Conservation (phyloP, 1,139 yeast species). For the Saccharomyces hybrid region DNA sequence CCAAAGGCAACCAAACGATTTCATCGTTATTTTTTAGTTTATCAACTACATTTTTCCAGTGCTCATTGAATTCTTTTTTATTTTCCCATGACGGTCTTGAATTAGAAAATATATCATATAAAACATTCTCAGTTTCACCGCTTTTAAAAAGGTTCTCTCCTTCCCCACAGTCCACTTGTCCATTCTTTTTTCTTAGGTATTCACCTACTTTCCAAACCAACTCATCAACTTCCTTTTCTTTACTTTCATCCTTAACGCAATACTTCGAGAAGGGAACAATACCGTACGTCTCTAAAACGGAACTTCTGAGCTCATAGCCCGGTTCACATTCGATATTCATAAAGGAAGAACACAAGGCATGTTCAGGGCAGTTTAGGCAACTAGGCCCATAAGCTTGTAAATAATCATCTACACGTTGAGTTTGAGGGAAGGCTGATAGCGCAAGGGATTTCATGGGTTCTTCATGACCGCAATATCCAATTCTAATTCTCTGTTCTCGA, state of each 20-base stretch:
- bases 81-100: conserved; percentile 45
- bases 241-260: conserved; percentile 69
- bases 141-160: conserved; percentile 36
- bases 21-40: conserved; percentile 61
- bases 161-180: conserved; percentile 51
- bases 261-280: conserved; percentile 45
- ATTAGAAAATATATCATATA: conserved; percentile 47
- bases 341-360: conserved; percentile 58
- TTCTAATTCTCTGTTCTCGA: conserved; percentile 45
- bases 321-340: conserved; percentile 54
- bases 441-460: conserved; percentile 7
- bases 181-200: conserved; percentile 55
- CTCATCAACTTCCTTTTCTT: conserved; percentile 53
- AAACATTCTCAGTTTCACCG: conserved; percentile 43
- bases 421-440: not conserved
- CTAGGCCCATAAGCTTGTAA: conserved; percentile 37
- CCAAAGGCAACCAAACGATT: conserved; percentile 49
- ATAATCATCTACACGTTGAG: not conserved
- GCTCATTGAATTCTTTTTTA: conserved; percentile 34
- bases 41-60: conserved; percentile 52
- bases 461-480: conserved; percentile 58
- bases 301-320: conserved; percentile 42
- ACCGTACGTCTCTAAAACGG: conserved; percentile 33
- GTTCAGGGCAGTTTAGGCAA: conserved; percentile 69
- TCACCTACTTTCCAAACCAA: conserved; percentile 56